These are phyloP conservation scores for Beauveria australis DNA, from an alignment of 2,329 filamentous ascomycete species.

Conservation along the genomic window DNA sequence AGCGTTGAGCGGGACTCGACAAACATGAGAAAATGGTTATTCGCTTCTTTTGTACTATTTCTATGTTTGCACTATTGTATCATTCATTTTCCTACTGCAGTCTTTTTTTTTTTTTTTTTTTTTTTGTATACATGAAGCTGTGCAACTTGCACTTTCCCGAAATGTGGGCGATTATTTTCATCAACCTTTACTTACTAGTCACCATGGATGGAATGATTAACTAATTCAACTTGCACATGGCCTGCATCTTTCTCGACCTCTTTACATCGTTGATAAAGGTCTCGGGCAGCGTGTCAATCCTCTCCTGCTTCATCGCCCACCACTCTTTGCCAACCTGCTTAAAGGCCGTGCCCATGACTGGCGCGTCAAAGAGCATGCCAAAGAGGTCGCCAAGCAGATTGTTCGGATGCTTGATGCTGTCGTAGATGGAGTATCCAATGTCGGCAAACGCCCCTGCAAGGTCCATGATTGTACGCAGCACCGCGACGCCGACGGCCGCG, in stretches of 20 bases:
- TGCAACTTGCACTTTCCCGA: too few relatives aligned
- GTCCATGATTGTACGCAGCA: constrained; percentile 6
- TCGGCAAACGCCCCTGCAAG: constrained; percentile 2
- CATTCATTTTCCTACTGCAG: too few relatives aligned
- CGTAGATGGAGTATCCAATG: constrained; percentile 8
- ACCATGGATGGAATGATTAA: too few relatives aligned
- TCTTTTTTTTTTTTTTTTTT: too few relatives aligned
- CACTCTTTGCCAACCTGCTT: neutral
- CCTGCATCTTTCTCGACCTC: neutral
- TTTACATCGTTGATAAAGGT: neutral
- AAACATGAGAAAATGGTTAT: too few relatives aligned
- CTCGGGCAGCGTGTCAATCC: constrained; percentile 2
- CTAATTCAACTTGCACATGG: neutral
- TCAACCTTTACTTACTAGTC: too few relatives aligned
- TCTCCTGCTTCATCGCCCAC: neutral
- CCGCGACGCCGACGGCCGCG: neutral
- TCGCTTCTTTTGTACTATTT: too few relatives aligned
- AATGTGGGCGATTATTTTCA: too few relatives aligned
- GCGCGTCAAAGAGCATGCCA: neutral
- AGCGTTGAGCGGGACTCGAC: too few relatives aligned
- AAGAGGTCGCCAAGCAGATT: neutral
- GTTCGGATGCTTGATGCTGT: neutral
- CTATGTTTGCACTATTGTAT: too few relatives aligned
- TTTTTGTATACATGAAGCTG: too few relatives aligned
- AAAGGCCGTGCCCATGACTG: neutral